Conservation (phyloP, 2,329 filamentous ascomycete species). For the Didymella pinodella region DNA sequence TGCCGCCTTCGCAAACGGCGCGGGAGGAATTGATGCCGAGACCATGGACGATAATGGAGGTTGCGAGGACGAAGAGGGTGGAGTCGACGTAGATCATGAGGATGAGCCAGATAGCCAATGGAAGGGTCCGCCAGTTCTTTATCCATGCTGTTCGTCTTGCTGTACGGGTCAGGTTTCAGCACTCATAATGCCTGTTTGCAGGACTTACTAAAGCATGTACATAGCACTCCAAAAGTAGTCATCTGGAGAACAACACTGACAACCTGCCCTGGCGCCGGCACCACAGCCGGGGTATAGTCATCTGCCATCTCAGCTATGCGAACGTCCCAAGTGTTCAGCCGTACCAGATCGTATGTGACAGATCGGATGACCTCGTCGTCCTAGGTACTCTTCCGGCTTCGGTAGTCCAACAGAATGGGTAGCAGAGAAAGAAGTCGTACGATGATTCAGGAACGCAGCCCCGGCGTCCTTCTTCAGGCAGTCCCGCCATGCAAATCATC, state of each 20-base stretch:
- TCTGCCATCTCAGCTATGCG: background rate
- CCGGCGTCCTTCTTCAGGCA: background rate
- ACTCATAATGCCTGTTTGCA: background rate
- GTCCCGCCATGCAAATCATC: background rate
- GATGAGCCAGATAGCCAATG: conserved; percentile 43
- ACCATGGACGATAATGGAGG: conserved; percentile 64
- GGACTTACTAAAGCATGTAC: background rate
- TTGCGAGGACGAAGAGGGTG: conserved; percentile 66
- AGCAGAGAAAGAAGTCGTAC: background rate
- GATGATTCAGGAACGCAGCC: background rate
- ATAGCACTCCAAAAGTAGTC: background rate
- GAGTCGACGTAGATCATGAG: conserved; percentile 68
- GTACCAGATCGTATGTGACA: background rate
- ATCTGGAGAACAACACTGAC: background rate
- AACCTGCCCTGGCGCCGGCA: background rate
- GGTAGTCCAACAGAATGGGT: no score
- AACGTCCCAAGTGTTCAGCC: background rate
- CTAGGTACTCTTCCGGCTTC: background rate
- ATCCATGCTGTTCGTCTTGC: background rate
- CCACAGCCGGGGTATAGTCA: background rate
- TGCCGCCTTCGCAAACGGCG: conserved; percentile 64
- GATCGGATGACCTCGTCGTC: background rate
- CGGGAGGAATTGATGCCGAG: conserved; percentile 63
- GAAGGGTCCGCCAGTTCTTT: background rate
- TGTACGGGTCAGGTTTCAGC: background rate